Base-by-base conservation (phyloP, 192 early-diverging fungal species). In the Spizellomyces punctatus region DNA sequence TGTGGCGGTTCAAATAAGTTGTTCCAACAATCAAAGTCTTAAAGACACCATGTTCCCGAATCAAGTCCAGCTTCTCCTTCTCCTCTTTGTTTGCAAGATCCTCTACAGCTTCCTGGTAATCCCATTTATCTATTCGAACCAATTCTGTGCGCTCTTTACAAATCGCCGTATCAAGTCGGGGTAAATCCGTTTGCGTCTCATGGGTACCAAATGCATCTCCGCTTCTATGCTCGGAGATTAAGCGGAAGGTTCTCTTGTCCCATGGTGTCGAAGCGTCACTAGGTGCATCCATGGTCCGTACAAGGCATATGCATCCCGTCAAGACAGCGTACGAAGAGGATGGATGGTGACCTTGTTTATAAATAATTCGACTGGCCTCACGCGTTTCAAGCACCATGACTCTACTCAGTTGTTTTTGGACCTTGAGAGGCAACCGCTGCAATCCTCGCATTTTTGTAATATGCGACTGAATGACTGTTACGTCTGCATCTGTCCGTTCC, bases 61-160 rank as follows among this genome's bases (percentile, higher is more conserved):
- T 19, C 59, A 61, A 42, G 16, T 61, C 59, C 16, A 61, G 17
- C 59, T 61, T 61, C 42, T 61, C 59, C 59, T 61, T 16, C 59
- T 61, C 59, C 9, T 61, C 59, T 41, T 41, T 17, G 16, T 16
- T 16, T 6, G 59, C 59, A 14, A 61, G 22, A 16, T 14, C 42
- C 16, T 61, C 59, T 6, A 61, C 42, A 16, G 59, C 59, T 42
- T 61, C 59, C 17, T 61, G 59, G n/a, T 61, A 61, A 41, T 61
- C 59, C 59, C 59, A 61, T 61, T 61, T 61, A 61, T 61, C 59
- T 16, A 61, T 61, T 14, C 59, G 59, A 16, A 61, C 14, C 7
- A 61, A 41, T 41, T 61, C 59, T 16, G 59, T 61, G 42, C 59
- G 59, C 42, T 61, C 59, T 41, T 61, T 61, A 10, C 59, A 61